Evolutionary conservation across 2,329 filamentous ascomycete species (phyloP), one percentile per base, ranked within the genome.

Genomic region (Arachnopeziza araneosa): DNA sequence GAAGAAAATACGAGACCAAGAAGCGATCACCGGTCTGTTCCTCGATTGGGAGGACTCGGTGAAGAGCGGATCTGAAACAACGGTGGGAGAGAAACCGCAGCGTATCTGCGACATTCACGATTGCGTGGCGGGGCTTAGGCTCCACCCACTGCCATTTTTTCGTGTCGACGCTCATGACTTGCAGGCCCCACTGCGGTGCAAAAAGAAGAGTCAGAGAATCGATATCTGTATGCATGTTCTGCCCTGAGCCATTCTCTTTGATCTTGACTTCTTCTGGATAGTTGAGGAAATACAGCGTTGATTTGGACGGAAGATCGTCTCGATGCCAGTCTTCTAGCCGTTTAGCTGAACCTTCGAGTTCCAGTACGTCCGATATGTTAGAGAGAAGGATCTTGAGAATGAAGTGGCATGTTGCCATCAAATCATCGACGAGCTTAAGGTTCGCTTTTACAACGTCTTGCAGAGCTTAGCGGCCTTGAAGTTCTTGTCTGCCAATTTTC

Each of bases 91-190:
- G 26, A 66, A 84, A 84, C 50, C 81, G 78, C 63, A 85, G 75
- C 24, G 80, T 82, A 75, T 85, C 83, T 60, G 83, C 83, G n/a
- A 85, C 79, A 71, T 85, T 80, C 65, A 85, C 75, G 67, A 85
- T 77, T 44, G 82, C 83, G 64, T 75, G 77, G 59, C 80, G 80
- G 0, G 72, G 69, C 66, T 76, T 77, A 56, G 82, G 82, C 60
- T 73, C 77, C 12, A 85, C 79, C 71, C 82, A 84, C 52, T 77
- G 77, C 75, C 81, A 83, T 68, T 78, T 75, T 36, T 75, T 72
- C 8, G 74, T 71, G 21, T 60, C 60, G 22, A 53, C 32, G 23
- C 10, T 14, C 12, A 78, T 78, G 63, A 84, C 76, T 71, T 85
- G 82, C 30, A 85, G 77, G 7, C 82, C 82, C 79, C 79, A 82